Evolutionary conservation across 2,329 filamentous ascomycete genomes (phyloP).

Genomic region (Arthrobotrys sinensis): DNA sequence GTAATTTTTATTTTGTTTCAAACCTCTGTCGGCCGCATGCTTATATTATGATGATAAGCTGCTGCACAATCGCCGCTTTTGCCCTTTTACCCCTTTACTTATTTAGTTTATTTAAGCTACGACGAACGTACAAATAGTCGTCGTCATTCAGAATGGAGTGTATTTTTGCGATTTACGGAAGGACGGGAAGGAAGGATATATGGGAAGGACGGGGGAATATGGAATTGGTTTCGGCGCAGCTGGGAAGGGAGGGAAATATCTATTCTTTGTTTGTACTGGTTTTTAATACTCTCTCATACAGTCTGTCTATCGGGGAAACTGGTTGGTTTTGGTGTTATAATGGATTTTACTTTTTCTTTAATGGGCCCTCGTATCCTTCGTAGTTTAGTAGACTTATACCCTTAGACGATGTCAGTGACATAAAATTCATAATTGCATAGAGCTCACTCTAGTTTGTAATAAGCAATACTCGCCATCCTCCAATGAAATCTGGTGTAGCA

Average conservation of each 20-base stretch:
- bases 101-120: slow-evolving; percentile 51
- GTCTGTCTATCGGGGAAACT: slow-evolving; percentile 47
- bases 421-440: too few species aligned
- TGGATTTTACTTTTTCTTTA: slow-evolving; percentile 36
- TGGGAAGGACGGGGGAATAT: slow-evolving; percentile 23
- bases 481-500: too few species aligned
- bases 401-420: slow-evolving; percentile 1
- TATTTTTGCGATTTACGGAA: slow-evolving; percentile 52
- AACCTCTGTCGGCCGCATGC: neutral
- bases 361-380: neutral
- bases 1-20: slow-evolving; percentile 20
- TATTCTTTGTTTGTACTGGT: slow-evolving; percentile 58
- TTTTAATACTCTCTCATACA: slow-evolving; percentile 35
- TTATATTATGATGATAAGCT: slow-evolving; percentile 16
- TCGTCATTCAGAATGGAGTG: slow-evolving; percentile 43
- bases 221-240: slow-evolving; percentile 44
- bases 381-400: slow-evolving; percentile 12
- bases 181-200: slow-evolving; percentile 34
- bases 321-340: slow-evolving; percentile 46
- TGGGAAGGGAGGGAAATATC: slow-evolving; percentile 43
- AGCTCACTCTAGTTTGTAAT: too few species aligned
- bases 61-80: slow-evolving; percentile 6
- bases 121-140: slow-evolving; percentile 25
- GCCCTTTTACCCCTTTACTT: slow-evolving; percentile 20
- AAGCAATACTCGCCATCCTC: too few species aligned